A percentile compares a stretch with the other conserved stretches of the same genome.
Conservation (phyloP, 192 early-diverging fungal species). For the Bifiguratus adelaidae region DNA sequence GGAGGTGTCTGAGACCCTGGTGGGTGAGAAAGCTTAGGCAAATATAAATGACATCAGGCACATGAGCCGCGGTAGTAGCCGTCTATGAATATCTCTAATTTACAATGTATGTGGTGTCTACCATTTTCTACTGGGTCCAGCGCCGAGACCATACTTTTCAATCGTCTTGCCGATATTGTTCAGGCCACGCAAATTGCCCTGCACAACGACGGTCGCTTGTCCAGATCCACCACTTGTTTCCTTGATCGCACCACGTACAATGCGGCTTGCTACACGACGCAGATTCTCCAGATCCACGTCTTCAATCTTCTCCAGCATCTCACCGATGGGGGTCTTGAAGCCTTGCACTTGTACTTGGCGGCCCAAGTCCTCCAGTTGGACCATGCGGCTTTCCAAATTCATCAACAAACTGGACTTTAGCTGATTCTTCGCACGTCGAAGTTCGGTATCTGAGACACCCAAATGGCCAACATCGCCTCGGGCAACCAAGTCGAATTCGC, state of each 20-base stretch:
- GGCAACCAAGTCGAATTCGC: slow-evolving; percentile 71
- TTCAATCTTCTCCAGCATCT: slow-evolving; percentile 78
- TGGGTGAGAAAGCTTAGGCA: too few species aligned
- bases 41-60: too few species aligned
- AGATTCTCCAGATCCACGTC: slow-evolving; percentile 65
- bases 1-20: too few species aligned
- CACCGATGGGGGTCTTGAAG: slow-evolving; percentile 57
- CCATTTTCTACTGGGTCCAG: too few species aligned
- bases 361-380: slow-evolving; percentile 92
- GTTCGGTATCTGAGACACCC: slow-evolving; percentile 44
- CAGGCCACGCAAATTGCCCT: slow-evolving; percentile 42
- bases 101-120: too few species aligned
- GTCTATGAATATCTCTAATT: too few species aligned
- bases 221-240: slow-evolving; percentile 42
- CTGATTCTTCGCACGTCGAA: slow-evolving; percentile 91
- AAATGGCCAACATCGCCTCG: slow-evolving; percentile 16
- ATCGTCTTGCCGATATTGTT: slow-evolving; percentile 27
- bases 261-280: slow-evolving; percentile 57
- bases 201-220: slow-evolving; percentile 52
- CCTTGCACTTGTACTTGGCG: slow-evolving; percentile 74
- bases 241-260: slow-evolving; percentile 52
- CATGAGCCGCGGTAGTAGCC: too few species aligned
- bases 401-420: slow-evolving; percentile 87
- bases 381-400: slow-evolving; percentile 86
- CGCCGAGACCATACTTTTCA: slow-evolving; percentile 40